Conservation (phyloP, 2,329 filamentous ascomycete species). For the Xylariaceae sp. region DNA sequence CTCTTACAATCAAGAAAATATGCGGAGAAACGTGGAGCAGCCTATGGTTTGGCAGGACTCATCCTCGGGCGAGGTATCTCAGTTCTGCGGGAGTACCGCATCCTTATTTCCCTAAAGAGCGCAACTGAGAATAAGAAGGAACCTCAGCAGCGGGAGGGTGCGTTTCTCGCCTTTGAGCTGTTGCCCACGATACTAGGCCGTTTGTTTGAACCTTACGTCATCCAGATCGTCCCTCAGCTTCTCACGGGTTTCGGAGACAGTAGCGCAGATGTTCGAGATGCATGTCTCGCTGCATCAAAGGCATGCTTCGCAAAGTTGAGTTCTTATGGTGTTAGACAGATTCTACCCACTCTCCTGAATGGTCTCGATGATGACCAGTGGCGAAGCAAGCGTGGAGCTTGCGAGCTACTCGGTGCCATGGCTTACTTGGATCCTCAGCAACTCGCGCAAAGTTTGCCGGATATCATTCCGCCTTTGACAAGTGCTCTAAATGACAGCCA, state of each 20-base stretch:
- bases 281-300: slow-evolving; percentile 88
- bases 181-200: slow-evolving; percentile 81
- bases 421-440: slow-evolving; percentile 96
- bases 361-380: slow-evolving; percentile 94
- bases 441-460: slow-evolving; percentile 83
- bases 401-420: slow-evolving; percentile 95
- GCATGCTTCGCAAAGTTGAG: slow-evolving; percentile 90
- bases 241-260: slow-evolving; percentile 85
- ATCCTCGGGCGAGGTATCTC: slow-evolving; percentile 83
- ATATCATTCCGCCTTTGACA: slow-evolving; percentile 94
- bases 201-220: slow-evolving; percentile 93
- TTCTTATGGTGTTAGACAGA: slow-evolving; percentile 92
- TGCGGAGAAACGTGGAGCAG: slow-evolving; percentile 85
- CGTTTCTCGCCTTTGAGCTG: slow-evolving; percentile 85
- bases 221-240: slow-evolving; percentile 89
- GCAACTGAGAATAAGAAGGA: slow-evolving; percentile 97
- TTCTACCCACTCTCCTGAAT: slow-evolving; percentile 84
- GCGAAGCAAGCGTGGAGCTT: slow-evolving; percentile 98
- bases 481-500: slow-evolving; percentile 94
- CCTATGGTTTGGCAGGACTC: slow-evolving; percentile 89
- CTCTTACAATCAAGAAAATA: slow-evolving; percentile 88
- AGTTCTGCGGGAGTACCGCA: slow-evolving; percentile 76
- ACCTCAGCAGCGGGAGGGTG: slow-evolving; percentile 79
- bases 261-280: slow-evolving; percentile 85
- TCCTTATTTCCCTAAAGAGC: slow-evolving; percentile 74